phyloP scores from a whole-genome alignment of 768 basidiomycete species.

The Collybia sp. region DNA sequence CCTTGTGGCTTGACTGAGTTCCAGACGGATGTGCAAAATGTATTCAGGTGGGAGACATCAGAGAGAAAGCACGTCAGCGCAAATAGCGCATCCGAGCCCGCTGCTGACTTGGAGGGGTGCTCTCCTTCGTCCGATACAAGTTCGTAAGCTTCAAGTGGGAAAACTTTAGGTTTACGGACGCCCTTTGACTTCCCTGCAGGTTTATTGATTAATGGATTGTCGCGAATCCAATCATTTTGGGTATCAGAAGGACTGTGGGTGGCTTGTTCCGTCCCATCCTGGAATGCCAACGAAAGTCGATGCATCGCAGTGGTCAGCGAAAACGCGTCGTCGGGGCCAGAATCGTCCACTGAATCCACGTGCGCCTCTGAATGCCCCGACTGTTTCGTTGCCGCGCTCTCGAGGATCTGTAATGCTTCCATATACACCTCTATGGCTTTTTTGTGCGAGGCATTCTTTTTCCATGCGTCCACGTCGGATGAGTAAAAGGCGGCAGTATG shows the following conservation, averaged over 20 bases:
- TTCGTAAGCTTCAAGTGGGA: conserved; percentile 4
- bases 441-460: conserved; percentile 1
- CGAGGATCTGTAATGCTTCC: conserved; percentile 2
- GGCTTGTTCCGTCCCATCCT: not conserved
- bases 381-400: not conserved
- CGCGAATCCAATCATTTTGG: conserved; percentile 7
- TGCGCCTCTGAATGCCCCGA: not conserved
- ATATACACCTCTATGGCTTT: conserved; percentile 3
- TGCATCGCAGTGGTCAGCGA: conserved; percentile 2
- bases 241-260: not conserved
- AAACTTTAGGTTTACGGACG: conserved; percentile 1
- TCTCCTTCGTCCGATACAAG: not conserved
- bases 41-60: conserved; percentile 2
- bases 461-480: conserved; percentile 4
- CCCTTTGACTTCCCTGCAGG: not conserved
- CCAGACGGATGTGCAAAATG: conserved; percentile 1
- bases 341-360: not conserved
- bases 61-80: conserved; percentile 3
- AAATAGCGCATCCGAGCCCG: not conserved
- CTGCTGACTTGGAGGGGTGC: not conserved
- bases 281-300: not conserved
- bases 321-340: not conserved
- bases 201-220: conserved; percentile 1
- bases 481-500: conserved; percentile 4
- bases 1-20: conserved; percentile 1